Evolutionary conservation across 495 filamentous ascomycete genomes (phyloP).

Genomic region (Penicillium crystallinum): DNA sequence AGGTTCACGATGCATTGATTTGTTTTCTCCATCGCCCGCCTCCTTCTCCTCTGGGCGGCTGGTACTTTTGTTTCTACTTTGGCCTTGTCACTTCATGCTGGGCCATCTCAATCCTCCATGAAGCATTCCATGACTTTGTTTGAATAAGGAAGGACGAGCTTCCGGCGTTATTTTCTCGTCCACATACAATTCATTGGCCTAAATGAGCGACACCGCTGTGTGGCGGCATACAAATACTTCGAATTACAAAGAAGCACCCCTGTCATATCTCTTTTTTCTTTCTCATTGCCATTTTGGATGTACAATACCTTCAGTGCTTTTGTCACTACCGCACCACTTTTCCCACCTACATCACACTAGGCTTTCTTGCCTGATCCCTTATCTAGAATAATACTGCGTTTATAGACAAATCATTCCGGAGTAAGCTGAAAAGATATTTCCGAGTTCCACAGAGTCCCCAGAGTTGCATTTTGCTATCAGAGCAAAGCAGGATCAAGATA

Average conservation of each 20-base stretch:
- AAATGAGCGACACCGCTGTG: neutral
- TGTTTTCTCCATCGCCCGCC: conserved; percentile 6
- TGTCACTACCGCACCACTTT: neutral
- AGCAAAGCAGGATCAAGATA: no score
- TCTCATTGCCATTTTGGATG: neutral
- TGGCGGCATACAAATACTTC: neutral
- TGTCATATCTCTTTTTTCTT: neutral
- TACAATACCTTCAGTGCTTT: neutral
- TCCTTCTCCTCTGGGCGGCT: conserved; percentile 14
- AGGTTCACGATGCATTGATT: conserved; percentile 14
- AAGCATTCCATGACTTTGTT: neutral
- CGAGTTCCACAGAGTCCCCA: no score
- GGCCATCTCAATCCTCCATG: neutral
- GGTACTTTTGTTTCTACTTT: conserved; percentile 9
- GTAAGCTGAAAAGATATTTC: no score
- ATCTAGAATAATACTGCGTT: neutral
- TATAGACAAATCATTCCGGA: neutral
- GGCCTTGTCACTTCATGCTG: neutral
- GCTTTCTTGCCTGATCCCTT: neutral
- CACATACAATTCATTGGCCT: neutral
- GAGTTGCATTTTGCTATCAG: no score
- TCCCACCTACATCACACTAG: neutral
- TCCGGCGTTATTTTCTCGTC: neutral
- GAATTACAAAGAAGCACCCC: neutral
- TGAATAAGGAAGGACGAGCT: neutral